Evolutionary conservation across 306 rosid species (phyloP).

Genomic region (Psophocarpus tetragonolobus): DNA sequence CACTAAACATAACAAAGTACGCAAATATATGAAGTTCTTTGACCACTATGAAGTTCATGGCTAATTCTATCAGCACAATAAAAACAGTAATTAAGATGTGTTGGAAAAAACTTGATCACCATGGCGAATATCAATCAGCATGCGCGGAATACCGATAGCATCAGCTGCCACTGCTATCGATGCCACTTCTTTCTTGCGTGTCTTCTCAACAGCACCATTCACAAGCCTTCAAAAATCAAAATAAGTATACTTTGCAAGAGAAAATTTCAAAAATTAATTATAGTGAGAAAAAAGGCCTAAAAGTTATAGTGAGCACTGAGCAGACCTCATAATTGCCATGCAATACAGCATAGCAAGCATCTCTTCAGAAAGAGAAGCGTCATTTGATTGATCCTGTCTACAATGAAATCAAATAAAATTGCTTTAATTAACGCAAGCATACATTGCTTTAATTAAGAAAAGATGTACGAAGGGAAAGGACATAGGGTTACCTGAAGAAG

Average conservation of each 20-base stretch:
- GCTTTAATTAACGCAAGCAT: neutral
- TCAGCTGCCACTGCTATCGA: slow-evolving; percentile 81
- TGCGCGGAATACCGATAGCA: slow-evolving; percentile 81
- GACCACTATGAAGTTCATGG: neutral
- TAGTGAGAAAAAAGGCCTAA: neutral
- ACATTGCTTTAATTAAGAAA: neutral
- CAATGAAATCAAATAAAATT: slow-evolving; percentile 25
- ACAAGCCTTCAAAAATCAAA: slow-evolving; percentile 63
- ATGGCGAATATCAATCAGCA: slow-evolving; percentile 86
- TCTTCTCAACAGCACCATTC: slow-evolving; percentile 85
- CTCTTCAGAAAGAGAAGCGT: slow-evolving; percentile 65
- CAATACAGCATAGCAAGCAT: slow-evolving; percentile 74
- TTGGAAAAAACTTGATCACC: slow-evolving; percentile 49
- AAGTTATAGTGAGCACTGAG: neutral
- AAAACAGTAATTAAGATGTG: neutral
- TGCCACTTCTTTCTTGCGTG: slow-evolving; percentile 61
- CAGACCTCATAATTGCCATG: slow-evolving; percentile 85
- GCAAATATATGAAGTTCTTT: neutral
- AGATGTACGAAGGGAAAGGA: neutral
- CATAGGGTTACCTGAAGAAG: slow-evolving; percentile 48
- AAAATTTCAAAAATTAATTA: neutral
- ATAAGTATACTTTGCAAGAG: neutral
- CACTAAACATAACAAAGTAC: slow-evolving; percentile 1
- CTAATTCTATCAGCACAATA: neutral
- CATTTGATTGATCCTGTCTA: slow-evolving; percentile 36